Evolutionary conservation across 2,329 filamentous ascomycete species (phyloP), one percentile per base, ranked within the genome.

Genomic region (Apiospora marii): DNA sequence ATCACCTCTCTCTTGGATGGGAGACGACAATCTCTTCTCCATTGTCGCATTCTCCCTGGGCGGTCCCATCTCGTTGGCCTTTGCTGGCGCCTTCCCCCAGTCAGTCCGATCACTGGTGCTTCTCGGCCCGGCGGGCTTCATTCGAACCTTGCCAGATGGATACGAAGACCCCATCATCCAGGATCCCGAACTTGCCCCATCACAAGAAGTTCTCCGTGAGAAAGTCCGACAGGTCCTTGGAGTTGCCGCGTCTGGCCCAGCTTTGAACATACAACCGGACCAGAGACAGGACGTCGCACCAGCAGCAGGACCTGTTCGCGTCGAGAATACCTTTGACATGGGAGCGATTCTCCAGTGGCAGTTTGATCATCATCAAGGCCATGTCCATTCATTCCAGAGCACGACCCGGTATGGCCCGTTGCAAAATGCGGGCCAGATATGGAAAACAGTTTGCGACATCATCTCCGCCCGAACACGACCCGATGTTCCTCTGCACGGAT

Each of bases 31-130:
- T 48, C 84, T 85, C 70, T 96, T 96, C 81, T 89, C 91, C 73
- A 83, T 97, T 8, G 83, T 95, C 4, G 94, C 94, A 1, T 97
- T 96, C 81, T 95, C 92, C 0, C 86, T 97, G 0, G 94, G 94
- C 64, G 94, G 94, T 49, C 93, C 92, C 19, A 88, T 97, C 53
- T 87, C 89, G 1, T 90, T 90, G 14, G 87, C 90, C 27, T 96
- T 96, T 79, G 88, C 93, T 1, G 87, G 88, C 0, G 90, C 90
- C 78, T 93, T 94, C 78, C 90, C 93, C 0, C 82, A 89, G 48
- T 83, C 93, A 51, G 83, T 95, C 16, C 86, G 87, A 10, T 90
- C 88, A 6, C 83, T 95, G 19, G 85, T 91, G 5, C 86, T 95
- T 27, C 82, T 96, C 51, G 92, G 92, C 0, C 91, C 92, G 0